Conservation (phyloP, 2,329 filamentous ascomycete species). For the Chaetothyriales sp. region DNA sequence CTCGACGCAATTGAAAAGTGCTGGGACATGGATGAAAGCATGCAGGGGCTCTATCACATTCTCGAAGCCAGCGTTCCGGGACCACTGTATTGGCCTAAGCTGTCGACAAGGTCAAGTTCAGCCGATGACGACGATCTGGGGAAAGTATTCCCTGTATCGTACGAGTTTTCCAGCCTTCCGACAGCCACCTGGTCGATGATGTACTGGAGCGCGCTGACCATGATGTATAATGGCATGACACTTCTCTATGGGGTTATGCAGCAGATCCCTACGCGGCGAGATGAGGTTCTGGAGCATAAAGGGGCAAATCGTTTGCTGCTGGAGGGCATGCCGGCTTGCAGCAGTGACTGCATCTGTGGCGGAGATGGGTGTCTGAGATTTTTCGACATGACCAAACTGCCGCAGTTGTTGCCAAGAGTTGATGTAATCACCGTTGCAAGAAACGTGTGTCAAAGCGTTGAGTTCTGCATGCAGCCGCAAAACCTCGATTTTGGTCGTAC, state of each 20-base stretch:
- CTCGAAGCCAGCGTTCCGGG: slow-evolving; percentile 15
- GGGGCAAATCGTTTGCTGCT: not conserved
- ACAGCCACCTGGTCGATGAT: slow-evolving; percentile 21
- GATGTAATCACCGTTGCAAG: slow-evolving; percentile 19
- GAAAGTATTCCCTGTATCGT: slow-evolving; percentile 22
- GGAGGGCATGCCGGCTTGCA: slow-evolving; percentile 1
- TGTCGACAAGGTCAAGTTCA: slow-evolving; percentile 10
- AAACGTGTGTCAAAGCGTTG: slow-evolving; percentile 25
- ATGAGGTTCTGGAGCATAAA: not conserved
- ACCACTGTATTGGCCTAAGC: slow-evolving; percentile 22
- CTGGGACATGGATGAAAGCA: slow-evolving; percentile 20
- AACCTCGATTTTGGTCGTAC: slow-evolving; percentile 12
- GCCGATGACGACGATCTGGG: slow-evolving; percentile 5
- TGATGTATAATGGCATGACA: slow-evolving; percentile 25
- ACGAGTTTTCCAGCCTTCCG: slow-evolving; percentile 20
- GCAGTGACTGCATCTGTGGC: not conserved
- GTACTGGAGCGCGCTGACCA: slow-evolving; percentile 23
- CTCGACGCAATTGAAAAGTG: slow-evolving; percentile 16
- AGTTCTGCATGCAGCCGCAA: slow-evolving; percentile 21
- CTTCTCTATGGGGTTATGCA: slow-evolving; percentile 21
- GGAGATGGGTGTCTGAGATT: not conserved
- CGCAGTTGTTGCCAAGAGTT: slow-evolving; percentile 17
- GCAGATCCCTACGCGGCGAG: not conserved
- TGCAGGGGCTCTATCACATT: slow-evolving; percentile 19
- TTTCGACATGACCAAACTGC: slow-evolving; percentile 10